Percentiles rank a stretch among this genome's conserved stretches.
phyloP scores from a whole-genome alignment of 1,284 basidiomycete genomes.

The Butyriboletus appendiculatus region DNA sequence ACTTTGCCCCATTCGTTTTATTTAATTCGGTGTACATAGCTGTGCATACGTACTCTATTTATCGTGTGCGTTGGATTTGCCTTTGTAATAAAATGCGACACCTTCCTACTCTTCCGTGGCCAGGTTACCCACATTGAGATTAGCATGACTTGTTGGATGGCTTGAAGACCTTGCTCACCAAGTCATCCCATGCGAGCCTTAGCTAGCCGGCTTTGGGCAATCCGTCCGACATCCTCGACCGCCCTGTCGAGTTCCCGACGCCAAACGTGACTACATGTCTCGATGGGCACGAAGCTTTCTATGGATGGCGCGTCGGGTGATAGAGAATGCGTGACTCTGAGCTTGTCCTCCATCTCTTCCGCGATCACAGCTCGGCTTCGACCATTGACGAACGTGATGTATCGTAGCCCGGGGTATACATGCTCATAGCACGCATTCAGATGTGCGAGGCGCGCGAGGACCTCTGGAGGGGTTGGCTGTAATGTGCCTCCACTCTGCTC shows the following conservation, averaged over 20 bases:
- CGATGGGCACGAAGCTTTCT: slow-evolving; percentile 41
- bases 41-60: slow-evolving; percentile 5
- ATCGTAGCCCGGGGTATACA: slow-evolving; percentile 73
- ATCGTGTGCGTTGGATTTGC: slow-evolving; percentile 1
- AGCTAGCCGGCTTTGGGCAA: slow-evolving; percentile 67
- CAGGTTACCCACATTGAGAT: background rate
- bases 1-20: slow-evolving; percentile 2
- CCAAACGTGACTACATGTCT: slow-evolving; percentile 53
- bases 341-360: slow-evolving; percentile 73
- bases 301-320: slow-evolving; percentile 43
- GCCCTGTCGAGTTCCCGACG: slow-evolving; percentile 66
- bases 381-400: slow-evolving; percentile 92
- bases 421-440: slow-evolving; percentile 80
- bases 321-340: slow-evolving; percentile 54
- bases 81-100: slow-evolving; percentile 19
- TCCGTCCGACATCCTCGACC: slow-evolving; percentile 70
- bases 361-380: slow-evolving; percentile 71
- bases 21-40: slow-evolving; percentile 14
- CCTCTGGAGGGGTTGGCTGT: slow-evolving; percentile 59
- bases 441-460: slow-evolving; percentile 59
- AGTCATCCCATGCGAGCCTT: slow-evolving; percentile 23
- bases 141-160: background rate
- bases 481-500: slow-evolving; percentile 64
- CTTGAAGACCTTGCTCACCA: slow-evolving; percentile 2
- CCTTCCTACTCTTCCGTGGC: background rate